Evolutionary conservation across 306 rosid species (phyloP), one percentile per base, ranked within the genome.

Genomic region (Cicer bijugum): DNA sequence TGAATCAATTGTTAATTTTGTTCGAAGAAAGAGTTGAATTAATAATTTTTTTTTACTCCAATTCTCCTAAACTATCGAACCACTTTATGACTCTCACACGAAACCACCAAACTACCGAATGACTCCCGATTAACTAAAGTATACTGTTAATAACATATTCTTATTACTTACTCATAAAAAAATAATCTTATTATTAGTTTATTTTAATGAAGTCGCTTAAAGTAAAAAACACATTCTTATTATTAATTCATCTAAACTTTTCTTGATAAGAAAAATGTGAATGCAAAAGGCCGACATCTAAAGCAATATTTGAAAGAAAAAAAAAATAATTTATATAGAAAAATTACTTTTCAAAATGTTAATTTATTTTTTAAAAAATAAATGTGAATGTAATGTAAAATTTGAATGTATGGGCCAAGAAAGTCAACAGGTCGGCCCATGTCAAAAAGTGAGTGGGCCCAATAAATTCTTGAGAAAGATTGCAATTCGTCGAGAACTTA

Each of bases 381-480:
- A 70, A 59, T 14, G 38, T 19, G 9, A 35, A 12, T 37, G 2
- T 12, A 14, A 19, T 6, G 47, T 16, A 6, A n/a, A 4, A 14
- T 35, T 40, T n/a, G 65, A 2, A 4, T 1, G 0, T 6, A 12
- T 11, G 75, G 66, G 17, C 68, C 62, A 37, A 59, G 15, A 56
- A 51, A 70, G 81, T 79, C 76, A 75, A 79, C 75, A 19, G 50
- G 58, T 43, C 58, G 58, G 84, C 73, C 79, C 75, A 70, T 12
- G 9, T 35, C 4, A 28, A 35, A 51, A 78, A 78, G 82, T 42
- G 12, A 40, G 56, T 65, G 80, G 82, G 67, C 50, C 70, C 65
- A n/a, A 7, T 11, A 46, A 19, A 12, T 63, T 39, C 1, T 7
- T 11, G 50, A 46, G 57, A 46, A 39, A 23, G 20, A 45, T 20